Conservation (phyloP, 2,329 filamentous ascomycete species). For the Pseudogymnoascus verrucosus region DNA sequence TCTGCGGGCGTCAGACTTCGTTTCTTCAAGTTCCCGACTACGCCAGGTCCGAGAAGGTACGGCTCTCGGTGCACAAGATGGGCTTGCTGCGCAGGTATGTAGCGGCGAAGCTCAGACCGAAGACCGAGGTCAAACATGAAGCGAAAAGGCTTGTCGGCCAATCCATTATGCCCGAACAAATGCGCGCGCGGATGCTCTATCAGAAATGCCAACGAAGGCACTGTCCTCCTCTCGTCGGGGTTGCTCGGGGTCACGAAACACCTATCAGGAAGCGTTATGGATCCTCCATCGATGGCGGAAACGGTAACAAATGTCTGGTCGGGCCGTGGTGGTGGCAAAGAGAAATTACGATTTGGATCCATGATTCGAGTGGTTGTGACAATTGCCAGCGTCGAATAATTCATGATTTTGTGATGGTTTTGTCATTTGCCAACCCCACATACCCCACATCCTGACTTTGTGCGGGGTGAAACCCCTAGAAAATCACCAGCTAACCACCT, state of each 20-base stretch:
- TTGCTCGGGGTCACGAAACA: conserved; percentile 39
- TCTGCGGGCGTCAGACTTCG: conserved; percentile 27
- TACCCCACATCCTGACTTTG: no score
- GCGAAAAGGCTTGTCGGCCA: conserved; percentile 21
- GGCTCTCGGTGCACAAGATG: conserved; percentile 40
- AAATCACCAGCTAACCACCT: no score
- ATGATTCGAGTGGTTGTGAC: not conserved
- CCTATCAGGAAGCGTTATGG: conserved; percentile 39
- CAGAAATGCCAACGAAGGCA: no score
- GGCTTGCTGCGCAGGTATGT: conserved; percentile 35
- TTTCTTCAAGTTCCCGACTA: conserved; percentile 25
- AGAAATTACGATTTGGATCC: no score
- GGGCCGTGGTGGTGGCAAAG: conserved; percentile 9
- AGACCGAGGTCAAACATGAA: conserved; percentile 47
- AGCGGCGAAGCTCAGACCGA: conserved; percentile 36
- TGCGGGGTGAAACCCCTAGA: no score
- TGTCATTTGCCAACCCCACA: no score
- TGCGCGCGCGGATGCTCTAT: conserved; percentile 18
- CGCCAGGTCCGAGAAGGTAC: conserved; percentile 36
- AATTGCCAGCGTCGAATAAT: not conserved
- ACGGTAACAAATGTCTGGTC: conserved; percentile 26
- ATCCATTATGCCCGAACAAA: conserved; percentile 23
- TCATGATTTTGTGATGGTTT: no score
- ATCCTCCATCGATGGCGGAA: conserved; percentile 32
- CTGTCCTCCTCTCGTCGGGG: conserved; percentile 35